These are phyloP conservation scores for Penicillium canariense DNA, from an alignment of 495 filamentous ascomycete genomes.

Conservation along the genomic window DNA sequence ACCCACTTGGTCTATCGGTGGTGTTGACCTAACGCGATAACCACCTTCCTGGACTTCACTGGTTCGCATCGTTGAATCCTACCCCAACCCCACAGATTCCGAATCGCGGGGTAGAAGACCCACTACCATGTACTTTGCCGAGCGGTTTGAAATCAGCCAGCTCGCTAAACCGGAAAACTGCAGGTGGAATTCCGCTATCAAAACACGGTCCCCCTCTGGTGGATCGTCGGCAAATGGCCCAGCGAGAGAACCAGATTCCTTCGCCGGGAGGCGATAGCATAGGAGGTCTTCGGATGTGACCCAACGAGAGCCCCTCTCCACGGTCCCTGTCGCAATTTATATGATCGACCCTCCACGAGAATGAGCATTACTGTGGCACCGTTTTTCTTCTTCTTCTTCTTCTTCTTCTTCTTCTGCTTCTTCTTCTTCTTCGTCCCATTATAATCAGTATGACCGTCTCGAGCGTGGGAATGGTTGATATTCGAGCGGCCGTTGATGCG, in stretches of 20 bases:
- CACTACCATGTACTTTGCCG: conserved; percentile 14
- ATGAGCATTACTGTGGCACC: neutral
- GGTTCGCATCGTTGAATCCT: neutral
- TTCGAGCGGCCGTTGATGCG: conserved; percentile 30
- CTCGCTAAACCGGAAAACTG: conserved; percentile 9
- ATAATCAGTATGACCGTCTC: conserved; percentile 18
- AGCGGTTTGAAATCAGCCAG: neutral
- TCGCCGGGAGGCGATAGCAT: neutral
- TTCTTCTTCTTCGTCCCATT: neutral
- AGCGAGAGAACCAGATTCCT: neutral
- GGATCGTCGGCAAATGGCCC: conserved; percentile 8
- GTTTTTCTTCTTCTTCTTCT: too few relatives aligned
- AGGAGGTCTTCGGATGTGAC: conserved; percentile 14
- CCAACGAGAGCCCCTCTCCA: neutral
- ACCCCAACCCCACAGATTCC: conserved; percentile 23
- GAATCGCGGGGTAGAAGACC: conserved; percentile 24
- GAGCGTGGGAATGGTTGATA: conserved; percentile 18
- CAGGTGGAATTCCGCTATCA: conserved; percentile 7
- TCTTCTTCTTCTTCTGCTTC: too few relatives aligned
- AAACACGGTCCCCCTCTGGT: neutral
- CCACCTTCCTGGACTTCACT: neutral
- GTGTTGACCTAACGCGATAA: conserved; percentile 1
- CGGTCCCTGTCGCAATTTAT: neutral
- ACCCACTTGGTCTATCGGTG: conserved; percentile 7
- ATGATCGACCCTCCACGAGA: too few relatives aligned